phyloP scores from a whole-genome alignment of 495 filamentous ascomycete genomes.

The Tuber umbilicatum region DNA sequence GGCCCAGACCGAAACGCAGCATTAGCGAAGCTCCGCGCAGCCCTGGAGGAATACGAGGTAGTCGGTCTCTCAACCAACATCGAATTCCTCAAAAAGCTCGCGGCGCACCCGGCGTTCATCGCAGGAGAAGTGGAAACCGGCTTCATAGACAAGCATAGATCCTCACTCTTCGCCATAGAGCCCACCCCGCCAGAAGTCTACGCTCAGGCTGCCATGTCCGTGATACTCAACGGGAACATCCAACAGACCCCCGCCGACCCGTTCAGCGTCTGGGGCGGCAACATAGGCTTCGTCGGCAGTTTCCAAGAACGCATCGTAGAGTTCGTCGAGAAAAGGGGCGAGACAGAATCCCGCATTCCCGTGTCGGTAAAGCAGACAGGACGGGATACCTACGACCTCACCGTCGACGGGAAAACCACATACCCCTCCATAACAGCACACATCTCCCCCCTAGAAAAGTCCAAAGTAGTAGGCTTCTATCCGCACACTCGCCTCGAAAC shows the following conservation, averaged over 20 bases:
- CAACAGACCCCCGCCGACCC: slow-evolving; percentile 20
- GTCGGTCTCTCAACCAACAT: slow-evolving; percentile 92
- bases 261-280: slow-evolving; percentile 46
- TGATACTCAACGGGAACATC: slow-evolving; percentile 43
- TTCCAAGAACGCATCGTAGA: slow-evolving; percentile 53
- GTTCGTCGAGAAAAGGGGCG: slow-evolving; percentile 47
- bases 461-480: slow-evolving; percentile 56
- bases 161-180: slow-evolving; percentile 60
- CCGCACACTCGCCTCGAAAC: slow-evolving; percentile 73
- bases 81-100: slow-evolving; percentile 85
- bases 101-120: slow-evolving; percentile 71
- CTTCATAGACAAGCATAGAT: slow-evolving; percentile 81
- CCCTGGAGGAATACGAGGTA: slow-evolving; percentile 83
- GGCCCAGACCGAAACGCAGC: slow-evolving; percentile 71
- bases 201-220: slow-evolving; percentile 74
- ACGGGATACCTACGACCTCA: slow-evolving; percentile 58
- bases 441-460: slow-evolving; percentile 14
- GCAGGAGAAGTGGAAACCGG: slow-evolving; percentile 89
- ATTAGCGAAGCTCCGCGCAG: slow-evolving; percentile 72
- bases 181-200: slow-evolving; percentile 59
- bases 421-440: slow-evolving; percentile 41
- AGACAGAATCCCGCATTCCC: slow-evolving; percentile 50
- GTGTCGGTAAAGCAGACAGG: slow-evolving; percentile 62
- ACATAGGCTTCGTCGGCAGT: slow-evolving; percentile 51
- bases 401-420: slow-evolving; percentile 48